Conservation (phyloP, 2,329 filamentous ascomycete species). For the Peltaster fructicola region DNA sequence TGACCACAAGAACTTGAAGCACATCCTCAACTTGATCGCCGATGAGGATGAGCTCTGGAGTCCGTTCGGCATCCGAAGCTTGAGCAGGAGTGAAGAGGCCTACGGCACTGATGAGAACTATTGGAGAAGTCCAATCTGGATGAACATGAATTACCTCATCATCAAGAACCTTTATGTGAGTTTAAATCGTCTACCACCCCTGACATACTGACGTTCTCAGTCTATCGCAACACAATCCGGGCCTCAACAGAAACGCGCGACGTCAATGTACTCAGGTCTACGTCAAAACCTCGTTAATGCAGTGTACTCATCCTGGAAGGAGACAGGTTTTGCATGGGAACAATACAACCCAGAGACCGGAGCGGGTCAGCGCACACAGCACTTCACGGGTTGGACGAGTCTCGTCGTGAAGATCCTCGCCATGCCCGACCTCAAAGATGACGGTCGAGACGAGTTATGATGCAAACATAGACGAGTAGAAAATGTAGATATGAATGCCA, state of each 20-base stretch:
- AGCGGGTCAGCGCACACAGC: slow-evolving; percentile 83
- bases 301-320: slow-evolving; percentile 71
- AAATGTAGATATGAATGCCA: too few relatives aligned
- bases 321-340: slow-evolving; percentile 95
- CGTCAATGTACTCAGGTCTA: slow-evolving; percentile 56
- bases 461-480: neutral
- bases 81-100: slow-evolving; percentile 66
- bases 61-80: slow-evolving; percentile 67
- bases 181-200: slow-evolving; percentile 7
- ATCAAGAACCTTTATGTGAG: slow-evolving; percentile 61
- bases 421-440: slow-evolving; percentile 51
- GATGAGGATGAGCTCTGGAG: slow-evolving; percentile 83
- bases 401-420: slow-evolving; percentile 94
- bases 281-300: slow-evolving; percentile 76
- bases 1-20: slow-evolving; percentile 56
- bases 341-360: slow-evolving; percentile 94
- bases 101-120: slow-evolving; percentile 94
- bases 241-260: slow-evolving; percentile 50
- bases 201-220: slow-evolving; percentile 21
- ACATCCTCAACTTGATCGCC: slow-evolving; percentile 57
- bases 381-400: slow-evolving; percentile 99
- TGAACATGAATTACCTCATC: slow-evolving; percentile 87
- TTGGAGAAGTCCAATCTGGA: slow-evolving; percentile 89
- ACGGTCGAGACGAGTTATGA: slow-evolving; percentile 33
- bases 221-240: slow-evolving; percentile 46